These are phyloP conservation scores for Aspergillus candidus DNA, from an alignment of 2,329 filamentous ascomycete genomes.

Conservation along the genomic window DNA sequence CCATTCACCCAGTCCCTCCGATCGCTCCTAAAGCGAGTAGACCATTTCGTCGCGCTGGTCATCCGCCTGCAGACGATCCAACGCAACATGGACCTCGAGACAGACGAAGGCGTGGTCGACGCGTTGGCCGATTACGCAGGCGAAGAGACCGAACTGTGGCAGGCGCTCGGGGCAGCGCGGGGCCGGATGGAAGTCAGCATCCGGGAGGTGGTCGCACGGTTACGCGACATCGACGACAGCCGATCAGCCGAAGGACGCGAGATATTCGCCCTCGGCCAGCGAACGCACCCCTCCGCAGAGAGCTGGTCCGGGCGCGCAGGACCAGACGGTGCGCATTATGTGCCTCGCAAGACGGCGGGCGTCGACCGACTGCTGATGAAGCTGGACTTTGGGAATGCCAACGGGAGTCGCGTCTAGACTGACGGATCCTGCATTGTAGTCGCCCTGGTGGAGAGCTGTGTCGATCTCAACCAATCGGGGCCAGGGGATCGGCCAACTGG, in stretches of 20 bases:
- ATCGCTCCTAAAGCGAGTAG: constrained; percentile 50
- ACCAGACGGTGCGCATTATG: constrained; percentile 43
- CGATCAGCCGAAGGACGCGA: constrained; percentile 39
- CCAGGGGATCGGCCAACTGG: too few species aligned
- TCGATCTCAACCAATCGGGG: too few species aligned
- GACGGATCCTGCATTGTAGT: too few species aligned
- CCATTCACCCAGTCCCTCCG: constrained; percentile 37
- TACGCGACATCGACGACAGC: constrained; percentile 56
- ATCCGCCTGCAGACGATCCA: constrained; percentile 71
- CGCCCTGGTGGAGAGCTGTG: too few species aligned
- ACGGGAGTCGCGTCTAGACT: constrained; percentile 8
- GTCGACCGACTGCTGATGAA: constrained; percentile 88
- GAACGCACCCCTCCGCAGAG: constrained; percentile 14
- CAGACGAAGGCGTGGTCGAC: constrained; percentile 74
- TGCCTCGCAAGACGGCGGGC: constrained; percentile 67
- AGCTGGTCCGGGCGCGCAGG: too few species aligned
- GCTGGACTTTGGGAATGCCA: constrained; percentile 55
- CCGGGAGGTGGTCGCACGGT: constrained; percentile 51
- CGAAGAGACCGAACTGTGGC: constrained; percentile 64
- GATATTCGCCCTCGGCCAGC: constrained; percentile 24
- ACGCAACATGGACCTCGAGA: constrained; percentile 70
- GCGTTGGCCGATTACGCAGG: constrained; percentile 63
- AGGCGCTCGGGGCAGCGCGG: constrained; percentile 60
- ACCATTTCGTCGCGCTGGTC: constrained; percentile 72
- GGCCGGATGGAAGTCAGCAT: constrained; percentile 61